Evolutionary conservation across 179 eudicot genomes (phyloP).

Genomic region (Silene coronaria): DNA sequence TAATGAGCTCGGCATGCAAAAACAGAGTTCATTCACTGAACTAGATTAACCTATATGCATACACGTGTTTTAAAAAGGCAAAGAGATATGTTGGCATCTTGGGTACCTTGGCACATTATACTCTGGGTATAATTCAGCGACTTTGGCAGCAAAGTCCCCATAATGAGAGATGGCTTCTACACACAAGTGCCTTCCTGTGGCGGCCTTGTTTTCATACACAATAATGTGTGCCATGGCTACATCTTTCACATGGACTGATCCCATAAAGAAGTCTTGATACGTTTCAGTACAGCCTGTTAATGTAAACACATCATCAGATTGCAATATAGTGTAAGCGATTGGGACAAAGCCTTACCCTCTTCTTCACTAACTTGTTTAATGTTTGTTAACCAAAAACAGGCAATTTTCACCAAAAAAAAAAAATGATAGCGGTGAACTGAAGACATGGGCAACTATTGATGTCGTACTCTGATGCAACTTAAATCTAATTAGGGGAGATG

Average conservation of each 20-base stretch:
- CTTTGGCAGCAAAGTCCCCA: constrained; percentile 78
- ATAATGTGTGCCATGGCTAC: constrained; percentile 85
- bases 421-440: too few species aligned
- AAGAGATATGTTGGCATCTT: neutral
- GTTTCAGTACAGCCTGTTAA: constrained; percentile 64
- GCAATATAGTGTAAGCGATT: too few species aligned
- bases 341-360: too few species aligned
- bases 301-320: neutral
- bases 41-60: too few species aligned
- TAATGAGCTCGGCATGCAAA: neutral
- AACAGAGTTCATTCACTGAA: neutral
- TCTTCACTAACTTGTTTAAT: too few species aligned
- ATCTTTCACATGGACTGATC: constrained; percentile 78
- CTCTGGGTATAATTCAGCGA: constrained; percentile 72
- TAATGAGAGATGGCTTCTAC: constrained; percentile 77
- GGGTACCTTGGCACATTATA: constrained; percentile 70
- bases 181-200: constrained; percentile 83
- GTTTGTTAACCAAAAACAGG: too few species aligned
- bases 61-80: neutral
- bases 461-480: too few species aligned
- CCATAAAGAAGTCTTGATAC: constrained; percentile 61
- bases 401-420: too few species aligned
- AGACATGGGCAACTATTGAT: too few species aligned
- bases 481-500: too few species aligned
- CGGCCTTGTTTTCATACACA: constrained; percentile 67